Base-by-base conservation (phyloP, 2,329 filamentous ascomycete species). In the Monilinia fructicola region DNA sequence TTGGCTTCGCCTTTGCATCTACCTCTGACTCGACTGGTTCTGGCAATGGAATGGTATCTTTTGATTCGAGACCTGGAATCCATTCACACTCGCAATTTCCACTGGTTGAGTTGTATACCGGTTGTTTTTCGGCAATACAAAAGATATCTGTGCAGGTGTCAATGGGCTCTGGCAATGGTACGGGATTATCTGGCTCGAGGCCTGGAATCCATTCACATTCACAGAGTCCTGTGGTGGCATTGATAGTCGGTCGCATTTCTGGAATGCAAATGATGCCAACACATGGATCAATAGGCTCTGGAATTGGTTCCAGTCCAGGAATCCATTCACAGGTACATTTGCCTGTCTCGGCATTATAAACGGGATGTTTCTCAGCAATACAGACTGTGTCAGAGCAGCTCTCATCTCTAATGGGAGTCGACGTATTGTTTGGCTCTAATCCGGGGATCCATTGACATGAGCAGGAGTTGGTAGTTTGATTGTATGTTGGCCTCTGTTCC, bases 291-390 rank as follows among this genome's bases (percentile, higher is more conserved):
- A 31, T 46, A 35, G 50, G 50, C 2, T 46, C 58, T 38, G 38
- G 16, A 42, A 9, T 55, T 50, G 65, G 67, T 35, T 68, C 64
- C 0, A 70, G 54, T 18, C 69, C 68, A 4, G 67, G 62, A n/a
- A 71, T 69, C 69, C 69, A 70, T 55, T 68, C 52, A 56, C 68
- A 72, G 0, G 50, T 59, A 53, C 71, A 72, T 14, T 44, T 46
- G 18, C 53, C 50, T 2, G 60, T 52, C 5, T 60, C 54, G 7
- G 40, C 23, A 55, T 65, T 61, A 28, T 50, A 70, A 3, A 66
- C 65, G 0, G 67, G 67, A 2, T 61, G 54, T 46, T 65, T 54
- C 35, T 72, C 70, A 3, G 68, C 62, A 21, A 71, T 69, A 35
- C 70, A 72, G 21, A 68, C 46, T 26, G 64, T 67, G 31, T 67